phyloP scores from a whole-genome alignment of 2,329 filamentous ascomycete genomes.

The Xylariales sp. region DNA sequence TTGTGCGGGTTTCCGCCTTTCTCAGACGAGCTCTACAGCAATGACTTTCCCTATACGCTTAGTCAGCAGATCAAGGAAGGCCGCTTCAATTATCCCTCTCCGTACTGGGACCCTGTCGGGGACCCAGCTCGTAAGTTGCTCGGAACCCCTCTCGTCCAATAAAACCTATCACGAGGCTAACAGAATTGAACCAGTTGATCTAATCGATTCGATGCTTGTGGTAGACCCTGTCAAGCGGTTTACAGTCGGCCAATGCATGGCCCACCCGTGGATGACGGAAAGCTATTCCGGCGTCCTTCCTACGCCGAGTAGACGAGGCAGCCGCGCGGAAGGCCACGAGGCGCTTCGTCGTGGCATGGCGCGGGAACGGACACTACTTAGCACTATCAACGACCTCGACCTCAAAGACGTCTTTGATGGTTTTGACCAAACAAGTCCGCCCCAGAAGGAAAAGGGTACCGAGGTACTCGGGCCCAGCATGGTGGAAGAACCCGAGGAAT shows the following conservation, averaged over 20 bases:
- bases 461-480: too few relatives aligned
- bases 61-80: conserved; percentile 91
- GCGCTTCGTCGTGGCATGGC: conserved; percentile 83
- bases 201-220: conserved; percentile 95
- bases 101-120: conserved; percentile 92
- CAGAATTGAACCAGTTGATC: conserved; percentile 67
- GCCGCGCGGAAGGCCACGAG: conserved; percentile 77
- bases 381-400: conserved; percentile 71
- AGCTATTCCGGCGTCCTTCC: conserved; percentile 61
- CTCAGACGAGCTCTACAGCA: conserved; percentile 87
- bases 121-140: conserved; percentile 75
- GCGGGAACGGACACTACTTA: conserved; percentile 87
- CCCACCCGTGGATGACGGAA: conserved; percentile 88
- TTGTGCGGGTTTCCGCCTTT: conserved; percentile 97
- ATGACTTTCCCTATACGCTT: conserved; percentile 85
- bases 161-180: not conserved
- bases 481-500: too few relatives aligned
- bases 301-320: conserved; percentile 76
- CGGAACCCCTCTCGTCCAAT: conserved; percentile 14
- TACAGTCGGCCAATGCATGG: conserved; percentile 88
- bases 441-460: too few relatives aligned
- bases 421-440: too few relatives aligned
- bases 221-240: conserved; percentile 86
- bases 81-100: conserved; percentile 92
- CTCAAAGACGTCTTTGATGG: too few relatives aligned